Evolutionary conservation across 768 basidiomycete species (phyloP), one percentile per base, ranked within the genome.

Genomic region (Trametes sanguinea): DNA sequence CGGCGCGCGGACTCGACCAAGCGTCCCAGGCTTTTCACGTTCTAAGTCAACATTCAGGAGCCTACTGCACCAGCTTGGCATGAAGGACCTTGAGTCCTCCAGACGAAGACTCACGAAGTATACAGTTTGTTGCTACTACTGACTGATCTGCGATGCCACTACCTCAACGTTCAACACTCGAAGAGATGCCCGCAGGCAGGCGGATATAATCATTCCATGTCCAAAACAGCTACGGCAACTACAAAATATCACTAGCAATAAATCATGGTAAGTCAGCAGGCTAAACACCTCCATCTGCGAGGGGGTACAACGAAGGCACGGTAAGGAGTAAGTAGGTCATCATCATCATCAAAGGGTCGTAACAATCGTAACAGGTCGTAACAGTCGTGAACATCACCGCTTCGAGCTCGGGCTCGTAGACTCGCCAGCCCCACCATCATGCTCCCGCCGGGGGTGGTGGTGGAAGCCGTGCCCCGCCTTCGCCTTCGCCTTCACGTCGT

Each of bases 401-500:
- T 42, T 58, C 50, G 29, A 3, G 37, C 32, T 16, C 27, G 57
- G 14, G 40, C 42, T 14, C 29, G 42, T 6, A 35, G 7, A 51
- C 42, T 5, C 32, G 4, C 37, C 8, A 27, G 35, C 56, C 8
- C 14, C 14, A 16, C 50, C 39, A 13, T 9, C 58, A 17, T 22
- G 22, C 22, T 53, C 55, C 9, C 54, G 35, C 17, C 51, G 45
- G 22, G 22, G 22, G 35, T 61, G 64, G 35, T 61, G 64, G 5
- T 62, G 57, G 56, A 66, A 66, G 4, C 62, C 63, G 6, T 67
- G 67, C 17, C 62, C 64, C 1, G 67, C 67, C 61, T 78, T 79
- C 14, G 71, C 70, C 62, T 71, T 68, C 35, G 71, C 70, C 62
- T 71, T 68, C 35, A 82, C 78, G 30, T 80, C 79, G 46, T 66